These are phyloP conservation scores for Trichophyton verrucosum DNA, from an alignment of 2,329 filamentous ascomycete species.

Conservation along the genomic window DNA sequence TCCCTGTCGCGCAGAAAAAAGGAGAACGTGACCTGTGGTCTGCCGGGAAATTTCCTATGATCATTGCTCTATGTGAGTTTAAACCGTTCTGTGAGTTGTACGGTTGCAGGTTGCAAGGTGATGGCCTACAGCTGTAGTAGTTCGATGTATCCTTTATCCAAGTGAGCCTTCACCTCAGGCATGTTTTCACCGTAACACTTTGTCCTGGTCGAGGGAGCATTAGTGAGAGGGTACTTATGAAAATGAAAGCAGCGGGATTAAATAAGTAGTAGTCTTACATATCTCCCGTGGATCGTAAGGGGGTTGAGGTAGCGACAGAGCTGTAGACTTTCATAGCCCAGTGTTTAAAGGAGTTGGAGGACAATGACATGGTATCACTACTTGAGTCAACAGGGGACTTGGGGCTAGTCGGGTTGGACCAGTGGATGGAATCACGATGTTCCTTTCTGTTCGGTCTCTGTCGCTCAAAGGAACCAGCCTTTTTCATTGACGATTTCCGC, in stretches of 20 bases:
- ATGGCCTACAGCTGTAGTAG: constrained; percentile 28
- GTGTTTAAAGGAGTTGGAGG: constrained; percentile 27
- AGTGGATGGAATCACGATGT: neutral
- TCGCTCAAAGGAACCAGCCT: constrained; percentile 9
- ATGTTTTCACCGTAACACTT: constrained; percentile 24
- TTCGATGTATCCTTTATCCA: constrained; percentile 27
- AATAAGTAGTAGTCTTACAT: constrained; percentile 17
- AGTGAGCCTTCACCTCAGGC: constrained; percentile 19
- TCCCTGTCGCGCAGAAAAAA: constrained; percentile 43
- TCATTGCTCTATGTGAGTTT: constrained; percentile 3
- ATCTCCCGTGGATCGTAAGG: constrained; percentile 20
- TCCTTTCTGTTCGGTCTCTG: constrained; percentile 5
- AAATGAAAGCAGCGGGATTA: neutral
- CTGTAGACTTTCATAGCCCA: constrained; percentile 33
- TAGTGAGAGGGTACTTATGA: neutral
- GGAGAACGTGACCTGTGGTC: constrained; percentile 32
- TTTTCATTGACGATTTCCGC: neutral
- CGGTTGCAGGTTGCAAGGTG: neutral
- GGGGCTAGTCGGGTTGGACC: neutral
- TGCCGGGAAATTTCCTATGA: constrained; percentile 36
- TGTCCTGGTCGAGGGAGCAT: constrained; percentile 18
- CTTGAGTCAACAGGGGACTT: neutral
- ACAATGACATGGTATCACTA: constrained; percentile 6
- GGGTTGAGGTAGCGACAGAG: constrained; percentile 16
- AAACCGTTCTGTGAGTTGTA: neutral